Base-by-base conservation (phyloP, 225 moss, liverwort and hornwort species). In the Neckera pumila region DNA sequence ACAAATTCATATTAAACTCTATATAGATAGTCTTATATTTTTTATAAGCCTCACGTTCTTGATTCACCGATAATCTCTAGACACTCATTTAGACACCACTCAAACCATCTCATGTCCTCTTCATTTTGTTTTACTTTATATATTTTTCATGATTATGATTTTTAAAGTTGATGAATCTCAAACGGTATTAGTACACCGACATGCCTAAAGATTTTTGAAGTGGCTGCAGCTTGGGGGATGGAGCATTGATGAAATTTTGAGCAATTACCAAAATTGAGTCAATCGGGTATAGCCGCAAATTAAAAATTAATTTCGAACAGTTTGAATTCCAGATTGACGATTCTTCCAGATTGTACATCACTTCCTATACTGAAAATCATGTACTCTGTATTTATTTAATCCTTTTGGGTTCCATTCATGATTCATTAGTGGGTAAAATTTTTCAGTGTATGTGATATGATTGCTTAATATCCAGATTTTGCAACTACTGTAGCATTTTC, bases 31-130 rank as follows among this genome's bases (percentile, higher is more conserved):
- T 53, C 6, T 33, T 23, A 22, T 21, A 23, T 3, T 76, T 21
- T 53, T 23, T 22, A 10, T 22, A 53, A 34, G 21, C 12, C 12
- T 34, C 20, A 3, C 22, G 8, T 76, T 76, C 14, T 34, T 22
- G 1, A 21, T 36, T 23, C 6, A 36, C 5, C 4, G 2, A 53
- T 0, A 36, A 36, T 76, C 36, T 9, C 34, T 2, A 18, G 3
- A 3, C 3, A 30, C 11, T 43, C 0, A 0, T 76, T 34, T 21
- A 49, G 20, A 34, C 21, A 73, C 45, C 10, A 6, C 1, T 75
- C 33, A 75, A 75, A 33, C 51, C 1, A 36, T 26, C 9, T 56
- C 56, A 4, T 77, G 36, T 13, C 19, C 0, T 19, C 21, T 33
- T 75, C 8, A 20, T 20, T 51, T 30, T 2, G 45, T 74, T 54